Evolutionary conservation across 1,139 yeast genomes (phyloP).

Genomic region (Tardiomyces depauwii): DNA sequence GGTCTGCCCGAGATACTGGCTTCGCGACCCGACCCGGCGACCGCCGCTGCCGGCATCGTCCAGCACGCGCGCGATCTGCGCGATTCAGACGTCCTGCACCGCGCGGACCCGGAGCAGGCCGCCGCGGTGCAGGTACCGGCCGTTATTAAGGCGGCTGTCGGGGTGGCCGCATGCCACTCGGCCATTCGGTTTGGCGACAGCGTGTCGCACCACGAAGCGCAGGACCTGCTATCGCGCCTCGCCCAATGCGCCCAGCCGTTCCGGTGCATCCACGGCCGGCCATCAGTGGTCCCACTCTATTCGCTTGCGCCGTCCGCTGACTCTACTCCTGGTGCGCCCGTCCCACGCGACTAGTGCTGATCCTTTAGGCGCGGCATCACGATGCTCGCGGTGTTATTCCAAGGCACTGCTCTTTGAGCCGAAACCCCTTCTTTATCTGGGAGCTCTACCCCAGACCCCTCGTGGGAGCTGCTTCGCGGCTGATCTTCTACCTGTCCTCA

Average conservation of each 20-base stretch:
- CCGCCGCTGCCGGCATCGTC: not conserved
- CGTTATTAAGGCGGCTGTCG: not conserved
- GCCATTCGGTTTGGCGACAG: not conserved
- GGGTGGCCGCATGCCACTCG: not conserved
- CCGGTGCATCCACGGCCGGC: not conserved
- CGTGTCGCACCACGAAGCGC: not conserved
- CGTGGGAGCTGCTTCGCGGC: no score
- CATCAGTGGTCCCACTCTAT: not conserved
- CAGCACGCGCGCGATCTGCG: not conserved
- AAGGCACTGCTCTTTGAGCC: no score
- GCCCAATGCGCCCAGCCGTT: not conserved
- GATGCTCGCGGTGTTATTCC: no score
- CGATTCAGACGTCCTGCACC: not conserved
- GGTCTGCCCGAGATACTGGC: not conserved
- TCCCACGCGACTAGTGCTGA: not conserved
- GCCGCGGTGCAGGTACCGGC: not conserved
- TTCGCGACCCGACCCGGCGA: not conserved
- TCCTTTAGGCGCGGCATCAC: no score
- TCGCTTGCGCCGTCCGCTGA: not conserved
- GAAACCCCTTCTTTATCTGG: no score
- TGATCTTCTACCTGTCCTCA: no score
- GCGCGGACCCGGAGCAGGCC: not conserved
- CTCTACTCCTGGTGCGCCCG: not conserved
- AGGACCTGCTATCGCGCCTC: not conserved
- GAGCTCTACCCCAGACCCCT: no score